Base-by-base conservation (phyloP, 805 yeast species). In the Lachancea quebecensis region DNA sequence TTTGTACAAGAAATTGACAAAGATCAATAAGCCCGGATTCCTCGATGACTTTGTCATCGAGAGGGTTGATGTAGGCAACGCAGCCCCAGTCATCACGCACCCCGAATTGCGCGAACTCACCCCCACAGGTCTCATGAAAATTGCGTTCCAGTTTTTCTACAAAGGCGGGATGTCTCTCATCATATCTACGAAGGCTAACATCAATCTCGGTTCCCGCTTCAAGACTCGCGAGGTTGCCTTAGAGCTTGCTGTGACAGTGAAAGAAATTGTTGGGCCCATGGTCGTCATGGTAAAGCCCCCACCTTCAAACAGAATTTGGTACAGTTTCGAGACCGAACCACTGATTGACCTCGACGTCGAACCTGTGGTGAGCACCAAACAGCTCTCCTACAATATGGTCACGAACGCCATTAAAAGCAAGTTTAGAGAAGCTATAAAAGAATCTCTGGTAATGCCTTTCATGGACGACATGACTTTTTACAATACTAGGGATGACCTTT, bases 221-320 rank as follows among this genome's bases (percentile, higher is more conserved):
- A 80, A 76, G 49, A 79, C 82, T 38, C 69, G 86, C 42, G 95
- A 85, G 52, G 85, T 91, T 35, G 82, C 84, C 43, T 67, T 93
- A 31, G 73, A 84, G 21, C 66, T 93, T 42, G 78, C 84, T 14
- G 78, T 90, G 1, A 80, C 82, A 1, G 65, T 91, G 40, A 76
- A 77, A 45, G 78, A 73, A 53, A 53, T 93, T 3, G 79, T 81
- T 41, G 99, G 99, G 0, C 84, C 85, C 1, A 52, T 91, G 46
- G 58, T 85, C 0, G 56, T 90, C 16, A 68, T 76, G 35, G 59
- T 91, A 30, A 93, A 93, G 59, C 87, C 95, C 1, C 95, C 96
- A 1, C 98, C 99, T 8, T 81, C 95, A 1, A 81, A 79, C 43
- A 74, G 99, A 56, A 57, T 93, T 1, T 93, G 99, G 99, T 93